Base-by-base conservation (phyloP, 2,329 filamentous ascomycete genomes). In the Moelleriella libera region DNA sequence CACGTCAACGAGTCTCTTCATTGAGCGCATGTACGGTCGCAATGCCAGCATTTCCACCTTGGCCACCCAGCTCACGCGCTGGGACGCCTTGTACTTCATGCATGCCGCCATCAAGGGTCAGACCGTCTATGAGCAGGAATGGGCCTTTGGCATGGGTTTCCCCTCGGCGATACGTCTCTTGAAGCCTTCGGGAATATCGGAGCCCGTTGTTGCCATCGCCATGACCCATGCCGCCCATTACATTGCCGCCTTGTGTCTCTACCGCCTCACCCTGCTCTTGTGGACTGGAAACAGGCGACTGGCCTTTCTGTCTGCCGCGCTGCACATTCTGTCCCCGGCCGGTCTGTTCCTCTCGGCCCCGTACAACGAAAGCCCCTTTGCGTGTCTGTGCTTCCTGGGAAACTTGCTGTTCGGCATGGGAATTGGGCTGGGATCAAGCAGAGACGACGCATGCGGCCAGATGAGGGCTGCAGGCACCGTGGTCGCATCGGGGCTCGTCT, bases 271-370 rank as follows among this genome's bases (percentile, higher is more conserved):
- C 2, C 59, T 70, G 47, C 62, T 73, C 6, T 56, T 89, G 8
- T 77, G 76, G 47, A 63, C 63, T 12, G 58, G 21, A 21, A 21
- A 70, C 50, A 57, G 56, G n/a, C 69, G 61, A n/a, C 62, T 83
- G 41, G 75, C 86, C 2, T 80, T 90, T 51, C 60, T 84, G 28
- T 74, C 87, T 7, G 79, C 87, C 3, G 67, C 76, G 12, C 68
- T 97, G 45, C 88, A 97, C 62, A 75, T 94, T 48, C 59, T 97
- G 45, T 92, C 86, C 0, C 90, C 92, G 0, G 92, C 85, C 0
- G 90, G 90, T 1, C 66, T 96, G 2, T 97, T 98, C 60, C 75
- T 98, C 14, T 89, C 84, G 0, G 83, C 89, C 0, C 88, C 90
- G 0, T 94, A 92, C 62, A 75, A 80, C 8, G 92, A 98, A 67